These are phyloP conservation scores for Kwoniella sp. DNA, from an alignment of 768 basidiomycete genomes.

Conservation along the genomic window DNA sequence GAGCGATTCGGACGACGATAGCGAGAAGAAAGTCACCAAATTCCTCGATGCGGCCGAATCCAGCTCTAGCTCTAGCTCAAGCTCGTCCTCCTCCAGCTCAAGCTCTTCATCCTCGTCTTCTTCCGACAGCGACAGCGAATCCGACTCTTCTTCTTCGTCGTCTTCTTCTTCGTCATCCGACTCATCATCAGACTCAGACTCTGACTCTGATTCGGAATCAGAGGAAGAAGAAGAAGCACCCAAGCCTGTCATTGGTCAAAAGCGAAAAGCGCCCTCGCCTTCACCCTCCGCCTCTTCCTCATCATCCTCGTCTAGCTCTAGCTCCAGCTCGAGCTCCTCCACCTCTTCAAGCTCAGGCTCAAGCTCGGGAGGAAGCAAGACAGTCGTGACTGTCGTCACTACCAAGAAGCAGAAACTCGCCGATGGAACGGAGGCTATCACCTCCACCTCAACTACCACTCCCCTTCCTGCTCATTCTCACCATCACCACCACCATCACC, in stretches of 20 bases:
- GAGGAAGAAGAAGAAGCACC: conserved; percentile 25
- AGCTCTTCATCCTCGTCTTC: conserved; percentile 9
- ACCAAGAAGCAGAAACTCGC: conserved; percentile 52
- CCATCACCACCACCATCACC: conserved; percentile 34
- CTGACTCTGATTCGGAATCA: conserved; percentile 15
- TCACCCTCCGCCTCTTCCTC: conserved; percentile 30
- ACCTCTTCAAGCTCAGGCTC: conserved; percentile 37
- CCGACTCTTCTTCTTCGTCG: conserved; percentile 7
- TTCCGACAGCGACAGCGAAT: conserved; percentile 11
- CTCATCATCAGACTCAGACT: neutral
- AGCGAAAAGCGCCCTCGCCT: conserved; percentile 46
- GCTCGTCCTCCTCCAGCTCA: conserved; percentile 9
- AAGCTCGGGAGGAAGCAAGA: conserved; percentile 18
- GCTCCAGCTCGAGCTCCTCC: conserved; percentile 27
- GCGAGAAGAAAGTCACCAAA: neutral
- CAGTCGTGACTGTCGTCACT: conserved; percentile 22
- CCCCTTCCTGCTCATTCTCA: conserved; percentile 13
- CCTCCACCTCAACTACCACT: conserved; percentile 45
- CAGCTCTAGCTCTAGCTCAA: conserved; percentile 5
- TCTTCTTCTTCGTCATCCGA: conserved; percentile 5
- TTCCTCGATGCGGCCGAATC: conserved; percentile 6
- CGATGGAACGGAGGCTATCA: conserved; percentile 34
- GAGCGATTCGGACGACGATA: conserved; percentile 16
- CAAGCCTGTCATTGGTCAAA: conserved; percentile 36
- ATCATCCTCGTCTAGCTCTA: conserved; percentile 37